phyloP scores from a whole-genome alignment of 2,329 filamentous ascomycete genomes.

The Trichoderma sp. region DNA sequence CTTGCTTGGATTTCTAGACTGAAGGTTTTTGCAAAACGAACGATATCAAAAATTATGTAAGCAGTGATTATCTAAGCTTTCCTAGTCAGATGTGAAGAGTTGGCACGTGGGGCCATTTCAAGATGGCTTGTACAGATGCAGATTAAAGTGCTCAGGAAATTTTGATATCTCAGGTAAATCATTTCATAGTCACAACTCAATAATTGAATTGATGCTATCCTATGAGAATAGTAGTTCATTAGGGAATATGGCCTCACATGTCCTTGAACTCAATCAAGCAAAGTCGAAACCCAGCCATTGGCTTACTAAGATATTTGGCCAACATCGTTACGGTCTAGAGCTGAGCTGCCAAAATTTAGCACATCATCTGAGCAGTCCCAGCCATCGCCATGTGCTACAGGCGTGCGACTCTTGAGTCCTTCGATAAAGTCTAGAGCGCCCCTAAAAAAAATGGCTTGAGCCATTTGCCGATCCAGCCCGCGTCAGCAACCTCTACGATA shows the following conservation, averaged over 20 bases:
- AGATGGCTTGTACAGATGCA: not conserved
- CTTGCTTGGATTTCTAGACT: not conserved
- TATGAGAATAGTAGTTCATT: not conserved
- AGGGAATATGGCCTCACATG: not conserved
- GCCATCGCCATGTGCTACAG: not conserved
- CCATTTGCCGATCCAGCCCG: not conserved
- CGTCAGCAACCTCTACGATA: slow-evolving; percentile 11
- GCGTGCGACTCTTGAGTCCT: not conserved
- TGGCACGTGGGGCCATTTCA: not conserved
- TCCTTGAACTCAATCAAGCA: not conserved
- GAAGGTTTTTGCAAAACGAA: not conserved
- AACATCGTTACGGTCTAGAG: not conserved
- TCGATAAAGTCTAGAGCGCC: not conserved
- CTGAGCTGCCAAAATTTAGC: not conserved
- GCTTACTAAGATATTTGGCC: not conserved
- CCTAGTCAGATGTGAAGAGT: not conserved
- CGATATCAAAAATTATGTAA: slow-evolving; percentile 2
- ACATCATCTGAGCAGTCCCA: slow-evolving; percentile 5
- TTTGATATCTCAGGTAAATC: not conserved
- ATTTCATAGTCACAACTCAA: not conserved
- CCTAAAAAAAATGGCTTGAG: not conserved
- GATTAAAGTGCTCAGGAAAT: not conserved
- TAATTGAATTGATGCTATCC: not conserved
- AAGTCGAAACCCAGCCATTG: not conserved
- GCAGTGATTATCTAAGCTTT: not conserved